Evolutionary conservation across 768 basidiomycete genomes (phyloP).

Genomic region (Crassisporium funariophilum): DNA sequence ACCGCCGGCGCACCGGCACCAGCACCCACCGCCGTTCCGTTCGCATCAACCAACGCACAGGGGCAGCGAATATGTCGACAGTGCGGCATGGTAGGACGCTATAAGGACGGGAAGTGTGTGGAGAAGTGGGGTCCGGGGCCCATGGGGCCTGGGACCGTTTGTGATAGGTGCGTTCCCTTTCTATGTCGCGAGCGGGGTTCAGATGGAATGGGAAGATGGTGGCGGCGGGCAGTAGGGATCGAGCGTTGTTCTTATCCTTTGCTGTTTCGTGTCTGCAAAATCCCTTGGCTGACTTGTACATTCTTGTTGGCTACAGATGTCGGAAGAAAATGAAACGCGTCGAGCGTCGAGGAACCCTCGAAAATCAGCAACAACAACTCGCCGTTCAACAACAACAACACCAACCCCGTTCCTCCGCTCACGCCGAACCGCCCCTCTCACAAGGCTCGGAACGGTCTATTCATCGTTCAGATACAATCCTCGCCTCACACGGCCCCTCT

Average conservation of each 20-base stretch:
- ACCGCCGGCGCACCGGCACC: too few relatives aligned
- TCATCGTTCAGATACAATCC: slow-evolving; percentile 28
- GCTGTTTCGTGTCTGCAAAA: too few relatives aligned
- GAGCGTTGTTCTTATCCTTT: too few relatives aligned
- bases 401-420: slow-evolving; percentile 8
- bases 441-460: slow-evolving; percentile 24
- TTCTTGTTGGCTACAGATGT: slow-evolving; percentile 44
- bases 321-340: slow-evolving; percentile 88
- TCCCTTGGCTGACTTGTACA: background rate
- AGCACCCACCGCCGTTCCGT: slow-evolving; percentile 29
- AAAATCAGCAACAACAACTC: slow-evolving; percentile 36
- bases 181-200: too few relatives aligned
- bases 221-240: too few relatives aligned
- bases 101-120: slow-evolving; percentile 85
- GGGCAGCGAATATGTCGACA: slow-evolving; percentile 80
- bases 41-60: slow-evolving; percentile 52
- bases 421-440: slow-evolving; percentile 19
- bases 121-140: slow-evolving; percentile 90
- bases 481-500: slow-evolving; percentile 19
- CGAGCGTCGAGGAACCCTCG: slow-evolving; percentile 70
- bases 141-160: slow-evolving; percentile 81
- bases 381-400: slow-evolving; percentile 22
- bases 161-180: slow-evolving; percentile 58
- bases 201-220: too few relatives aligned
- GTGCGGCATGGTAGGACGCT: slow-evolving; percentile 71